Evolutionary conservation across 1,284 basidiomycete species (phyloP).

Genomic region (Apiotrichum montevideense): DNA sequence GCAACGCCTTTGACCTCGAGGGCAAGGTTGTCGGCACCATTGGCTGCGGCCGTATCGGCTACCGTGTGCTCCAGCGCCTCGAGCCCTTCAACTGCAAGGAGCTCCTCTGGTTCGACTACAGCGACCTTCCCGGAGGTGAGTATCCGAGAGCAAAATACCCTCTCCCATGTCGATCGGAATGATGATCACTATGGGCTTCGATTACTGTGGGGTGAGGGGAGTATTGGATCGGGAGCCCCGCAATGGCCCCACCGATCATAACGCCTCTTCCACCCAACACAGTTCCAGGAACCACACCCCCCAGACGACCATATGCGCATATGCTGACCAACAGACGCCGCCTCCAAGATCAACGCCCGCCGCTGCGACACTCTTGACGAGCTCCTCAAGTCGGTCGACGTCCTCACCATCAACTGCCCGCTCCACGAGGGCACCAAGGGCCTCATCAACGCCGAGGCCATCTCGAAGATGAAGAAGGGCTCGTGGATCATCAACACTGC

Average conservation of each 20-base stretch:
- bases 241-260: too few relatives aligned
- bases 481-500: slow-evolving; percentile 93
- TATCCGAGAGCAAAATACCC: not conserved
- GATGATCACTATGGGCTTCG: too few relatives aligned
- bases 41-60: slow-evolving; percentile 79
- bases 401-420: slow-evolving; percentile 63
- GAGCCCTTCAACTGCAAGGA: slow-evolving; percentile 85
- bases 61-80: slow-evolving; percentile 82
- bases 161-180: not conserved
- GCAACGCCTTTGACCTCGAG: slow-evolving; percentile 81
- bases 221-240: too few relatives aligned
- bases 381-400: slow-evolving; percentile 60
- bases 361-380: slow-evolving; percentile 79
- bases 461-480: slow-evolving; percentile 82
- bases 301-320: too few relatives aligned
- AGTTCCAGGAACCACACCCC: too few relatives aligned
- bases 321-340: slow-evolving; percentile 53
- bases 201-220: too few relatives aligned
- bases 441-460: slow-evolving; percentile 72
- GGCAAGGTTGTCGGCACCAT: slow-evolving; percentile 86
- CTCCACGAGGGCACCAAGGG: slow-evolving; percentile 81
- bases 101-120: slow-evolving; percentile 89
- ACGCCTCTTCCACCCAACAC: too few relatives aligned
- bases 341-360: slow-evolving; percentile 63
- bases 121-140: slow-evolving; percentile 58